Evolutionary conservation across 345 rosid species (phyloP), one percentile per base, ranked within the genome.

Genomic region (Boechera divaricarpa): DNA sequence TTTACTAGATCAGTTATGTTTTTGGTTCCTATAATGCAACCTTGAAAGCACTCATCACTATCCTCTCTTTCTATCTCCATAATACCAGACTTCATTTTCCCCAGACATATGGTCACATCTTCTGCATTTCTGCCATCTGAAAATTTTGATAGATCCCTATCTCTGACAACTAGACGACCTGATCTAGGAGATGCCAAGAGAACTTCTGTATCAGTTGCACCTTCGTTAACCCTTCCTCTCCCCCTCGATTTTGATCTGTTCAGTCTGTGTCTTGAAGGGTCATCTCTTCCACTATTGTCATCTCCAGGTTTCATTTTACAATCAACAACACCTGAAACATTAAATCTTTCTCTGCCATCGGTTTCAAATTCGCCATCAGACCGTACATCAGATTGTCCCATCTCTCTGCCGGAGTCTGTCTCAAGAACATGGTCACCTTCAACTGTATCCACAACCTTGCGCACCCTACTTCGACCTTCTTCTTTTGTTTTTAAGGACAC

Each of bases 201-300:
- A 72, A 75, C 93, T 36, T 89, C 97, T 81, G 79, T 79, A 75
- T 89, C 97, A 44, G 63, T 9, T 11, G 73, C 53, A 61, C 89
- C 86, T 79, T 92, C 98, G 78, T 66, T 83, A 73, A 69, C 69
- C 87, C 88, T 85, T 73, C 87, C 94, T 86, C 87, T 95, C 68
- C 81, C 94, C 84, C 84, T 88, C 10, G 84, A 81, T 84, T 88
- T 91, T 69, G 87, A 77, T 68, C 65, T 90, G 72, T 84, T 82
- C 28, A 75, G 53, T 84, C 83, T 91, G 65, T 87, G 94, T 69
- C 87, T 91, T 41, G 85, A 77, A 41, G 83, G 84, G 71, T 92
- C 98, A 81, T 90, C 98, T 85, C 87, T 89, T 45, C 85, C 89
- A 81, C 83, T 78, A 73, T 88, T 91, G 71, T 87, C 98, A 80